These are phyloP conservation scores for Didymella exigua DNA, from an alignment of 2,329 filamentous ascomycete genomes.

Conservation along the genomic window DNA sequence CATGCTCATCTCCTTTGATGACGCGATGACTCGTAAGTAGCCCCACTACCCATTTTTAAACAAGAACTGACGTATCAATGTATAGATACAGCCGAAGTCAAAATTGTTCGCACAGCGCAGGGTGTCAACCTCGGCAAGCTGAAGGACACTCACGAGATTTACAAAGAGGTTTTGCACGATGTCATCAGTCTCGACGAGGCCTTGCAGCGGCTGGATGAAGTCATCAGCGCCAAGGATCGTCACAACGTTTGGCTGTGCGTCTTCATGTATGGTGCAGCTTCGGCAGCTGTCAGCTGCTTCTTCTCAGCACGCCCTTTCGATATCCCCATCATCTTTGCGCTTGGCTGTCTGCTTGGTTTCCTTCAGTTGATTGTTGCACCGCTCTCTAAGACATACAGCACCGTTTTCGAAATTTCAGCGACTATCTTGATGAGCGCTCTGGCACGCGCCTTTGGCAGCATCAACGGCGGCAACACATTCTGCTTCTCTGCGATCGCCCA, in stretches of 20 bases:
- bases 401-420: conserved; percentile 56
- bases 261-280: conserved; percentile 74
- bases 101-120: conserved; percentile 71
- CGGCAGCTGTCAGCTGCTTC: conserved; percentile 75
- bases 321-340: conserved; percentile 74
- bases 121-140: conserved; percentile 76
- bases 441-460: conserved; percentile 55
- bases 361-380: conserved; percentile 77
- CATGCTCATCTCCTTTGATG: conserved; percentile 91
- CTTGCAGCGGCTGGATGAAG: conserved; percentile 65
- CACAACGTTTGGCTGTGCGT: conserved; percentile 59
- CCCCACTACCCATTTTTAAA: not conserved
- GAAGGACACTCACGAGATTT: conserved; percentile 74
- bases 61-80: not conserved
- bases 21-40: conserved; percentile 60
- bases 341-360: conserved; percentile 75
- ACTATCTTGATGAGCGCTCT: conserved; percentile 55
- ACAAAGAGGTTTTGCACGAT: conserved; percentile 80
- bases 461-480: conserved; percentile 50
- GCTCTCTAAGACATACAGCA: conserved; percentile 69
- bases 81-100: conserved; percentile 65
- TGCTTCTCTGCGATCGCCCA: conserved; percentile 58
- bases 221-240: conserved; percentile 63
- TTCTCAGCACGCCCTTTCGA: conserved; percentile 79
- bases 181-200: conserved; percentile 72